Conservation (phyloP, 192 early-diverging fungal genomes). For the Pecoramyces ruminantium region DNA sequence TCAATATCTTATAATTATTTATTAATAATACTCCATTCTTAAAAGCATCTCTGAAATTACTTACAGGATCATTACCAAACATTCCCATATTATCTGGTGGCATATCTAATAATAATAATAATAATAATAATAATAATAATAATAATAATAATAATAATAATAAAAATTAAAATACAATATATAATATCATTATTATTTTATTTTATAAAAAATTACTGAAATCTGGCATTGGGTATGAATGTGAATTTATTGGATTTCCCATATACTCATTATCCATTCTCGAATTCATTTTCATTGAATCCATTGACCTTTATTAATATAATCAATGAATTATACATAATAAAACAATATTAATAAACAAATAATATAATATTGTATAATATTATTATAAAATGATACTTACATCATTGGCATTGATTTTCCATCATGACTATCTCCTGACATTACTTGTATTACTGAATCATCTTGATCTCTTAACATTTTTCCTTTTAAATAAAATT, state of each 20-base stretch:
- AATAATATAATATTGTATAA: too few relatives aligned
- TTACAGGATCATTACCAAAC: not conserved
- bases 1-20: too few relatives aligned
- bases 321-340: too few relatives aligned
- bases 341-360: too few relatives aligned
- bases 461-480: not conserved
- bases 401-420: not conserved
- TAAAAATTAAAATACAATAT: too few relatives aligned
- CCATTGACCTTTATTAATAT: not conserved
- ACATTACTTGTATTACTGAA: not conserved
- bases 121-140: too few relatives aligned
- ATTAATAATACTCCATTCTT: too few relatives aligned
- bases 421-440: not conserved
- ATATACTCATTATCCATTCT: not conserved
- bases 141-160: too few relatives aligned
- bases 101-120: not conserved
- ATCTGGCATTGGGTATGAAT: not conserved
- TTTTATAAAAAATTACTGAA: not conserved
- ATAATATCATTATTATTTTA: too few relatives aligned
- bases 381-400: not conserved
- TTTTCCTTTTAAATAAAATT: not conserved
- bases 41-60: too few relatives aligned
- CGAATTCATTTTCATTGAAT: not conserved
- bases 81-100: not conserved
- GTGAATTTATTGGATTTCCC: not conserved